A percentile compares a stretch with the other conserved stretches of the same genome.
These are phyloP conservation scores for Candida nanaspora DNA, from an alignment of 805 yeast genomes.

Conservation along the genomic window DNA sequence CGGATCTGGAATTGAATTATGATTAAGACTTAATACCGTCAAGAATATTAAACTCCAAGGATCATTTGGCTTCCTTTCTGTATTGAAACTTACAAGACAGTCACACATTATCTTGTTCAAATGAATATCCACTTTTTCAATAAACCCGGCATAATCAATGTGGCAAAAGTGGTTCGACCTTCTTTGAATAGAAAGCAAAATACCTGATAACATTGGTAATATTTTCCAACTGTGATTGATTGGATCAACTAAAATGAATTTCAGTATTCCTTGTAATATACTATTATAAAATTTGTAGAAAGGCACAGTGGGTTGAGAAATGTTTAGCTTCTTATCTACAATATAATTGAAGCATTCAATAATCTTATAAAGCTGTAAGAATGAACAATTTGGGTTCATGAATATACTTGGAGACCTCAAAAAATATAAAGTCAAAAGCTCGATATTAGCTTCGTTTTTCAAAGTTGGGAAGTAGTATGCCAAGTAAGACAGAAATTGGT, in stretches of 20 bases:
- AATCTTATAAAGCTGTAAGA: conserved; percentile 29
- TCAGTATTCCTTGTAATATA: conserved; percentile 26
- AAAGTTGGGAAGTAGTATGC: conserved; percentile 45
- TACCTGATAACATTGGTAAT: conserved; percentile 40
- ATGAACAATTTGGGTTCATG: conserved; percentile 13
- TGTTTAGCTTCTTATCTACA: conserved; percentile 35
- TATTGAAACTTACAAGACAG: conserved; percentile 1
- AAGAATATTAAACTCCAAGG: conserved; percentile 6
- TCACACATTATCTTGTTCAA: neutral
- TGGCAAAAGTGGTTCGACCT: conserved; percentile 4
- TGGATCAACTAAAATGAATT: conserved; percentile 18
- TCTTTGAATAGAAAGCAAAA: conserved; percentile 28
- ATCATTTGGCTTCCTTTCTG: conserved; percentile 4
- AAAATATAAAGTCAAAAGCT: conserved; percentile 36
- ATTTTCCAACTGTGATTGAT: conserved; percentile 34
- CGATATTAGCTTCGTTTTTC: conserved; percentile 39
- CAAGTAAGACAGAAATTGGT: conserved; percentile 34
- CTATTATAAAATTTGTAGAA: conserved; percentile 36
- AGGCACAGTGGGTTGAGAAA: conserved; percentile 42
- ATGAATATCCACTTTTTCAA: conserved; percentile 14
- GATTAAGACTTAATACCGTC: conserved; percentile 11
- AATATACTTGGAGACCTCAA: conserved; percentile 34
- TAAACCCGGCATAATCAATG: conserved; percentile 1
- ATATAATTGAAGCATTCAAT: conserved; percentile 43
- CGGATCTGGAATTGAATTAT: conserved; percentile 6